A percentile compares a stretch with the other conserved stretches of the same genome.
Evolutionary conservation across 768 basidiomycete species (phyloP).

Genomic region (Boletus speciosus): DNA sequence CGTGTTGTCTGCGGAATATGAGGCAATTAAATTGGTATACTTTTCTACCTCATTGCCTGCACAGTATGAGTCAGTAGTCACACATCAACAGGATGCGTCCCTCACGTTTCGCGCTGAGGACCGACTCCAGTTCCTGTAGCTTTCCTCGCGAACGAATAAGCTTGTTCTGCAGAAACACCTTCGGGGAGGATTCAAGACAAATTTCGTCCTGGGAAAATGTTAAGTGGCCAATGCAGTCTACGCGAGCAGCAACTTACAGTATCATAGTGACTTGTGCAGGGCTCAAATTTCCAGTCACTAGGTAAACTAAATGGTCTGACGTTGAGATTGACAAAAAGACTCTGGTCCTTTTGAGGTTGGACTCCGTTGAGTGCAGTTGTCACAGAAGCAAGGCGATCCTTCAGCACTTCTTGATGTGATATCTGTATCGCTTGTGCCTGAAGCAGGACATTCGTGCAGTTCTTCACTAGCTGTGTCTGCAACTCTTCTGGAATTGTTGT

Average conservation of each 20-base stretch:
- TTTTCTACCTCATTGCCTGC: slow-evolving; percentile 57
- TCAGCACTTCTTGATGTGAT: slow-evolving; percentile 57
- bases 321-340: slow-evolving; percentile 71
- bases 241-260: slow-evolving; percentile 44
- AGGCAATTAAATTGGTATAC: slow-evolving; percentile 42
- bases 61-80: slow-evolving; percentile 4
- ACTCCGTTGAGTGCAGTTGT: slow-evolving; percentile 50
- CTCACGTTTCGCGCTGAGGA: slow-evolving; percentile 63
- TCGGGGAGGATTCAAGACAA: slow-evolving; percentile 65
- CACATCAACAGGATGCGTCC: slow-evolving; percentile 1
- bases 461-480: slow-evolving; percentile 58
- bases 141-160: slow-evolving; percentile 57
- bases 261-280: slow-evolving; percentile 72
- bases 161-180: slow-evolving; percentile 79
- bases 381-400: slow-evolving; percentile 44
- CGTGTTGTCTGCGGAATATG: slow-evolving; percentile 44
- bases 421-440: slow-evolving; percentile 59
- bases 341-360: slow-evolving; percentile 59
- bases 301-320: slow-evolving; percentile 62
- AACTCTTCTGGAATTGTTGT: slow-evolving; percentile 52
- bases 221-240: not conserved
- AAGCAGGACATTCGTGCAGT: slow-evolving; percentile 51
- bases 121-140: slow-evolving; percentile 56
- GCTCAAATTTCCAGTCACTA: slow-evolving; percentile 70
- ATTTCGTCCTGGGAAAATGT: slow-evolving; percentile 37